These are phyloP conservation scores for Trichophyton verrucosum DNA, from an alignment of 2,329 filamentous ascomycete genomes.

Conservation along the genomic window DNA sequence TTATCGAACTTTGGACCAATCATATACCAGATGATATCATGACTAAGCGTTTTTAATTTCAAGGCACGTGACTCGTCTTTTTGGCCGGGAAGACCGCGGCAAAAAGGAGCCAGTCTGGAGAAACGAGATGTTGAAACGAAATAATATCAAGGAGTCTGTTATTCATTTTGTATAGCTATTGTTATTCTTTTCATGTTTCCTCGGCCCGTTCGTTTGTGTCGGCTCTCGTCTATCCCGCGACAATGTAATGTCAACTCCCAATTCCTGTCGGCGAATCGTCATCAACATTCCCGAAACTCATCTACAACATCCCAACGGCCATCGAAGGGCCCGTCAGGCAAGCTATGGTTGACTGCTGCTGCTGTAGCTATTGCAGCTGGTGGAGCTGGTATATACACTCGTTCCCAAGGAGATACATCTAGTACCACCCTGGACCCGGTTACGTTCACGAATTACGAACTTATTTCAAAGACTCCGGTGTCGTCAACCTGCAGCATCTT, in stretches of 20 bases:
- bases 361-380: conserved; percentile 26
- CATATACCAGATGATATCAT: not conserved
- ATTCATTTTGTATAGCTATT: not conserved
- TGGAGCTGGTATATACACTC: conserved; percentile 26
- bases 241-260: not conserved
- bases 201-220: not conserved
- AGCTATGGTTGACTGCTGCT: conserved; percentile 25
- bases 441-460: conserved; percentile 30
- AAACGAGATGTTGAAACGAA: not conserved
- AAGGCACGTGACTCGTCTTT: not conserved
- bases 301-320: not conserved
- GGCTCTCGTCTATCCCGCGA: not conserved
- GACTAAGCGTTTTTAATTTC: not conserved
- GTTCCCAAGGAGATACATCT: conserved; percentile 18
- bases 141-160: not conserved
- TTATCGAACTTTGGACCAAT: not conserved
- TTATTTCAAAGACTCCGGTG: conserved; percentile 32
- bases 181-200: not conserved
- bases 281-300: not conserved
- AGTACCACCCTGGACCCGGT: conserved; percentile 24
- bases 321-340: conserved; percentile 16
- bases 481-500: conserved; percentile 38
- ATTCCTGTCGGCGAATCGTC: not conserved
- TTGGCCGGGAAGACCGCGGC: not conserved
- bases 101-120: not conserved